Percentiles rank a stretch among this genome's conserved stretches.
phyloP scores from a whole-genome alignment of 164 flowering plant species.

The Saururus chinensis region DNA sequence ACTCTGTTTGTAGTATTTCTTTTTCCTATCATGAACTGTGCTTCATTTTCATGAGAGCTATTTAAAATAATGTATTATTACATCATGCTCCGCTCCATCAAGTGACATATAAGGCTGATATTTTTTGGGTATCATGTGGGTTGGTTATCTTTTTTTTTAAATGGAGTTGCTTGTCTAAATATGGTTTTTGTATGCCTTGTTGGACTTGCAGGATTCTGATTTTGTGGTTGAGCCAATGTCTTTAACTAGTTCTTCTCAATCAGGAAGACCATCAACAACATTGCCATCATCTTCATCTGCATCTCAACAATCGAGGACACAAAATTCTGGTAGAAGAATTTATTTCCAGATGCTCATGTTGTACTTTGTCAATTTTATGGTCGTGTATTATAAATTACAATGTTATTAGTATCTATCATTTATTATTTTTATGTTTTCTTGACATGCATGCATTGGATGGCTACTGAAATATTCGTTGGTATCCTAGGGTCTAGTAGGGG shows the following conservation, averaged over 20 bases:
- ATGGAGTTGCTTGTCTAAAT: neutral
- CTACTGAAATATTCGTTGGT: constrained; percentile 2
- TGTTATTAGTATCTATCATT: neutral
- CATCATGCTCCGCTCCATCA: too few relatives aligned
- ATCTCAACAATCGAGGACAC: constrained; percentile 40
- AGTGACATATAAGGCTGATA: too few relatives aligned
- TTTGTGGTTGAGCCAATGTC: constrained; percentile 81
- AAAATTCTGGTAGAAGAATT: constrained; percentile 38
- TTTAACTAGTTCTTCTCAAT: constrained; percentile 43
- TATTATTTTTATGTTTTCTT: neutral
- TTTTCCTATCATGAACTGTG: too few relatives aligned
- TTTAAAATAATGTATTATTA: too few relatives aligned
- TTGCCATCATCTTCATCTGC: constrained; percentile 41
- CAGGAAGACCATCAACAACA: constrained; percentile 44
- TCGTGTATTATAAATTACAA: too few relatives aligned
- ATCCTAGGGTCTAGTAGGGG: constrained; percentile 50
- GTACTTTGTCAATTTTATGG: neutral
- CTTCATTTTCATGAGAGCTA: too few relatives aligned
- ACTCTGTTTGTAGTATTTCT: too few relatives aligned
- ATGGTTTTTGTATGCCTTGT: neutral
- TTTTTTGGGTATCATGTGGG: neutral
- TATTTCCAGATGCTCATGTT: neutral
- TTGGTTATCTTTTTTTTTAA: too few relatives aligned
- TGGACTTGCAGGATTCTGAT: constrained; percentile 58
- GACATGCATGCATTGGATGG: neutral